Base-by-base conservation (phyloP, 371 early-diverging fungal species). In the Parasitella parasitica region DNA sequence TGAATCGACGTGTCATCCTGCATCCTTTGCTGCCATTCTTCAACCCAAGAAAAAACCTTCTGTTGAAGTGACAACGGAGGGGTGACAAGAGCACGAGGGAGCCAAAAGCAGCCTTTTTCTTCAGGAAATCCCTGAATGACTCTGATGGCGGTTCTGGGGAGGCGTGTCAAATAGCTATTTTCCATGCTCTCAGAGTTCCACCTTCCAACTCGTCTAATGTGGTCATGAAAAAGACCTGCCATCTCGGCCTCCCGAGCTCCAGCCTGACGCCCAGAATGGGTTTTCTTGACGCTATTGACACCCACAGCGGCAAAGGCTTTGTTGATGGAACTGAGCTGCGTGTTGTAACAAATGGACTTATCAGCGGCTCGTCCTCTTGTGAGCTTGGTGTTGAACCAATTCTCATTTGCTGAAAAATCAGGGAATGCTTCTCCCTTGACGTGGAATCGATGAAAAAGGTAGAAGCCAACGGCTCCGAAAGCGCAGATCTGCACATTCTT, bases 111-210 rank as follows among this genome's bases (percentile, higher is more conserved):
- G 30, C 30, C 30, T 5, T 8, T 3, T 8, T 20, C 30, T 30
- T 30, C 30, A 4, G 59, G 51, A 18, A 59, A 50, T 5, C 50
- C 59, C 0, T 49, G 22, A 2, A 35, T 50, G 0, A 51, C 24
- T 20, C 50, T 16, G 12, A 59, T 51, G 2, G 59, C 35, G 9
- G 6, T 9, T 2, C 49, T 16, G 15, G 56, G 56, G 22, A 59
- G 59, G 5, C 27, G 13, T 3, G 50, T 59, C 4, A 59, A 27
- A n/a, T 59, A 59, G 26, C 36, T n/a, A 20, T 28, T 59, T 27
- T 59, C 49, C 50, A 59, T 59, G 20, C 22, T 37, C 13, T 51
- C 36, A 0, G 35, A 8, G n/a, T 51, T 51, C 59, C 51, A 59
- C 4, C 59, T 34, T 20, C 59, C 51, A 11, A 43, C 22, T 36